phyloP scores from a whole-genome alignment of 23 red algal genomes.

The Gracilaria caudata region DNA sequence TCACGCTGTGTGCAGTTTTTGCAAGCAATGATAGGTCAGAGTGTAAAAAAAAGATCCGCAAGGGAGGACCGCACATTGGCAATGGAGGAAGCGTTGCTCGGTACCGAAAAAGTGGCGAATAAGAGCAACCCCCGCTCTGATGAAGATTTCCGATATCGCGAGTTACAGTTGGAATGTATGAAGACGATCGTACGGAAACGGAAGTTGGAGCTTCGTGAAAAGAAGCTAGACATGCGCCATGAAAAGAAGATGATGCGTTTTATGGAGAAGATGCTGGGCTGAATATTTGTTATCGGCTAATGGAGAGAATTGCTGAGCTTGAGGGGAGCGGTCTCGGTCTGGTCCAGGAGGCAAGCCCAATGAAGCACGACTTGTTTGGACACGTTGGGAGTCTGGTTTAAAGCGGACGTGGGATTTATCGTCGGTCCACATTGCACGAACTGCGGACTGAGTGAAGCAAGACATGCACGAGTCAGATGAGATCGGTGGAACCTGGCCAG shows the following conservation, averaged over 20 bases:
- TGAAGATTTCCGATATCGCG: neutral
- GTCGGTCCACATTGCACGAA: neutral
- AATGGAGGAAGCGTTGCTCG: neutral
- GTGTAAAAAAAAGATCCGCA: neutral
- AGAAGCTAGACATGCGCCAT: conserved; percentile 2
- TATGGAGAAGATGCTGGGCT: conserved; percentile 17
- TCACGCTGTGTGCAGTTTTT: neutral
- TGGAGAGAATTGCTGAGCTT: neutral
- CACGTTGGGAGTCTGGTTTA: neutral
- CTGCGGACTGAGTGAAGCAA: neutral
- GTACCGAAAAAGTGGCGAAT: neutral
- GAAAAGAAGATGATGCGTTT: conserved; percentile 2
- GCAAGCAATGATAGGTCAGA: neutral
- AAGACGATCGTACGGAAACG: neutral
- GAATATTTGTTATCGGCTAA: neutral
- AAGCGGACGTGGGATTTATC: neutral
- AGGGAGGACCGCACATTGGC: neutral
- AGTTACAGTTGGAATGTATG: neutral
- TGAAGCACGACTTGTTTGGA: neutral
- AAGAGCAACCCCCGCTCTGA: neutral
- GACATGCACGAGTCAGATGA: neutral
- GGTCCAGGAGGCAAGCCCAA: neutral
- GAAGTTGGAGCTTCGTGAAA: neutral
- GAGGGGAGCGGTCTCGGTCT: neutral
- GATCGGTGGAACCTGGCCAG: neutral